Evolutionary conservation across 306 rosid genomes (phyloP), one percentile per base, ranked within the genome.

Genomic region (Hylodesmum podocarpum): DNA sequence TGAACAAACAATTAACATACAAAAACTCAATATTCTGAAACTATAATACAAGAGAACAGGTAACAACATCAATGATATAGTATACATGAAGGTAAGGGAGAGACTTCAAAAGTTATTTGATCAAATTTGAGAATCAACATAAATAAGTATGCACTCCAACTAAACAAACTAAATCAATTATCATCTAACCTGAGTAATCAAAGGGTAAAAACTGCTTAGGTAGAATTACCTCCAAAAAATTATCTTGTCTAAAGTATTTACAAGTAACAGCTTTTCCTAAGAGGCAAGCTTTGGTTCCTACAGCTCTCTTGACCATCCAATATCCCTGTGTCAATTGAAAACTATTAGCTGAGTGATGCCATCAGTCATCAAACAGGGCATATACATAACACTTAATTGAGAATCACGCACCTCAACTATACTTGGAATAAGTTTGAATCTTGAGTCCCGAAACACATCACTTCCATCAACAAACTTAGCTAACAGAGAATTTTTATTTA

Each of bases 251-350:
- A 53, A 87, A 86, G 83, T 88, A 92, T 83, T 88, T 95, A 90
- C 99, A 95, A 22, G 92, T 90, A 37, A 95, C 87, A 39, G 99
- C 97, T 89, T 95, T 95, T 50, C 97, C 99, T 81, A 95, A 78
- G 59, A 95, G 82, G 90, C 99, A 95, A 78, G 97, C 99, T 88
- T 92, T 95, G 73, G 97, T 90, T 83, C 99, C 99, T 31, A 95
- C 99, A 46, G 99, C 99, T 70, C 99, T 91, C 88, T 92, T 95
- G 85, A 95, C 99, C 97, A 95, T 90, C 99, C 97, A 95, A 84
- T 95, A 95, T 79, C 99, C 99, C 99, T 92, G 86, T 66, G 63
- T 66, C 66, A 63, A 84, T 76, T 41, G 70, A 73, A 57, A 85
- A 81, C 4, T n/a, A 58, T 76, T 66, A 85, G 83, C 72, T 63